Evolutionary conservation across 2,329 filamentous ascomycete species (phyloP).

Genomic region (Xenoacremonium recifei): DNA sequence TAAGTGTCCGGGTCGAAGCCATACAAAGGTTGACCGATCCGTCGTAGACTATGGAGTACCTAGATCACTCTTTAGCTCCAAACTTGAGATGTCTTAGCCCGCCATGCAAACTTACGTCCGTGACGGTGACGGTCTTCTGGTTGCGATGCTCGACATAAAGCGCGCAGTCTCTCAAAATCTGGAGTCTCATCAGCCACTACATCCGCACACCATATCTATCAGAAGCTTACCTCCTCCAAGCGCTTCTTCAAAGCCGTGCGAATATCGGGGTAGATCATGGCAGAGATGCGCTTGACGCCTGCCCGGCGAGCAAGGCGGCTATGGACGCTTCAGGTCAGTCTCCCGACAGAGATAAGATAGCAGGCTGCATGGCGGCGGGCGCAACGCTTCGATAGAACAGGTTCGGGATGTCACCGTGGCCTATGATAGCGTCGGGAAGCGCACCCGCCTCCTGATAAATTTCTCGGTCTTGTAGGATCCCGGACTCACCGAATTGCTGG

Average conservation of each 20-base stretch:
- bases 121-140: constrained; percentile 61
- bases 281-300: constrained; percentile 73
- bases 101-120: constrained; percentile 62
- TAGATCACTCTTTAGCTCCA: too few relatives aligned
- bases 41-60: constrained; percentile 52
- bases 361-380: background rate
- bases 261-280: constrained; percentile 60
- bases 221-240: constrained; percentile 44
- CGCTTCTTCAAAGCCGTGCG: constrained; percentile 49
- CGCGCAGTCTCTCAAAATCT: constrained; percentile 54
- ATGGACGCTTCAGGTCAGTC: background rate
- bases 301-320: constrained; percentile 73
- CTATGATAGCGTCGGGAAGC: too few relatives aligned
- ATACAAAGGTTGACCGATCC: constrained; percentile 53
- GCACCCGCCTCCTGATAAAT: too few relatives aligned
- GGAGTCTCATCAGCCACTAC: constrained; percentile 8
- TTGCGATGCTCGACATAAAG: constrained; percentile 52
- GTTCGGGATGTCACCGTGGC: too few relatives aligned
- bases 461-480: too few relatives aligned
- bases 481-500: constrained; percentile 49
- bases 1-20: constrained; percentile 52
- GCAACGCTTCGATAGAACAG: background rate
- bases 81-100: too few relatives aligned
- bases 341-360: too few relatives aligned
- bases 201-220: background rate